Conservation (phyloP, 2,329 filamentous ascomycete species). For the Hysterium pulicare region DNA sequence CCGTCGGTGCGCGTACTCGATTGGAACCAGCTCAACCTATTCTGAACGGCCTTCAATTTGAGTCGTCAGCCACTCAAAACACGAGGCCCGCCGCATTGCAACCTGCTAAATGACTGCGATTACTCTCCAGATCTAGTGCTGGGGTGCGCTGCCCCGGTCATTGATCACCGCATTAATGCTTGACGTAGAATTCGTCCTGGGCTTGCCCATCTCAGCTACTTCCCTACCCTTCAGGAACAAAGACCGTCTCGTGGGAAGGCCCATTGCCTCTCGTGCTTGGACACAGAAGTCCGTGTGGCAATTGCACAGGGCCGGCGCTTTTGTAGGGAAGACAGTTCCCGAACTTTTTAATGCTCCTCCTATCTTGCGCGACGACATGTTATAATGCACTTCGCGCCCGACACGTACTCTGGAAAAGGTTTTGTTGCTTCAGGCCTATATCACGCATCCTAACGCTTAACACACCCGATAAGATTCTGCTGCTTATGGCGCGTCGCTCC, state of each 20-base stretch:
- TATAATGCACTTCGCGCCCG: slow-evolving; percentile 40
- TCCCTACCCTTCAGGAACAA: slow-evolving; percentile 42
- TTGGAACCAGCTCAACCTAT: slow-evolving; percentile 29
- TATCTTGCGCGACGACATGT: slow-evolving; percentile 32
- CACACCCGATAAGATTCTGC: slow-evolving; percentile 35
- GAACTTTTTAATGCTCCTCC: slow-evolving; percentile 39
- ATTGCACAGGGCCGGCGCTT: slow-evolving; percentile 40
- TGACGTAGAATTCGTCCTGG: slow-evolving; percentile 41
- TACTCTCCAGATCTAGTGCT: slow-evolving; percentile 38
- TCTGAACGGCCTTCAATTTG: slow-evolving; percentile 37
- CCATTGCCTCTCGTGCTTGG: slow-evolving; percentile 38
- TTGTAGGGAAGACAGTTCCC: slow-evolving; percentile 33
- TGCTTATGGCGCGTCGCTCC: slow-evolving; percentile 33
- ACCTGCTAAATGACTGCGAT: slow-evolving; percentile 32
- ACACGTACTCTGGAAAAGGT: slow-evolving; percentile 23
- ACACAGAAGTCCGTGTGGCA: slow-evolving; percentile 41
- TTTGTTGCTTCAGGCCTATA: slow-evolving; percentile 39
- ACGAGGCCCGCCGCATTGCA: slow-evolving; percentile 36
- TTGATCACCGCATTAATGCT: slow-evolving; percentile 46
- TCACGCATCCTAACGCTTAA: slow-evolving; percentile 37
- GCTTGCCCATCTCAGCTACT: slow-evolving; percentile 41
- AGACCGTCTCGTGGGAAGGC: slow-evolving; percentile 40
- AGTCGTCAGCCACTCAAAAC: slow-evolving; percentile 39
- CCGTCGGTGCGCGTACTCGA: slow-evolving; percentile 15
- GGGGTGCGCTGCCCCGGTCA: slow-evolving; percentile 34